phyloP scores from a whole-genome alignment of 768 basidiomycete genomes.

The Coprinopsis strossmayeri region DNA sequence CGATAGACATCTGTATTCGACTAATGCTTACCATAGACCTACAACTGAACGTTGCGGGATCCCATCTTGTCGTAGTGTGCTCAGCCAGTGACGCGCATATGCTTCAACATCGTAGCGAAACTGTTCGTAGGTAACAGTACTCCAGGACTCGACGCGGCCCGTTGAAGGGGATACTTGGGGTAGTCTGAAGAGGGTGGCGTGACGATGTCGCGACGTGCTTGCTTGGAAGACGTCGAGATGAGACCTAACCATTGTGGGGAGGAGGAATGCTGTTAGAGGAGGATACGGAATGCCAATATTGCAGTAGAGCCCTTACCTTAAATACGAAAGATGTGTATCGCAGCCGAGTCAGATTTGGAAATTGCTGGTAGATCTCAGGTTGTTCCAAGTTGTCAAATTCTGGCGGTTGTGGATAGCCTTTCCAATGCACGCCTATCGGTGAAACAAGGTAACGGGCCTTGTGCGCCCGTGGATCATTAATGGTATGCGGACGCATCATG shows the following conservation, averaged over 20 bases:
- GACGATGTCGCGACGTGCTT: constrained; percentile 42
- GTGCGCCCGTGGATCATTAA: constrained; percentile 30
- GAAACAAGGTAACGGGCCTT: constrained; percentile 28
- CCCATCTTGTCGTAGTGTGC: constrained; percentile 35
- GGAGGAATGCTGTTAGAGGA: constrained; percentile 14
- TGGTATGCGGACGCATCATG: constrained; percentile 28
- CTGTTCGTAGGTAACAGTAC: constrained; percentile 53
- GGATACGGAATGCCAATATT: constrained; percentile 10
- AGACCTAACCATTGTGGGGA: constrained; percentile 33
- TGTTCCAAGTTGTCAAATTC: constrained; percentile 22
- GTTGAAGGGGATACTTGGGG: constrained; percentile 42
- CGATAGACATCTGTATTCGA: constrained; percentile 1
- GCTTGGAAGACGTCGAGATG: constrained; percentile 62
- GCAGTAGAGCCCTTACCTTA: constrained; percentile 15
- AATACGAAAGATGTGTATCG: constrained; percentile 20
- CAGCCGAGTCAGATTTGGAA: constrained; percentile 28
- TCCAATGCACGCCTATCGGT: constrained; percentile 20
- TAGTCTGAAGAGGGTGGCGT: constrained; percentile 52
- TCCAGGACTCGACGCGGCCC: constrained; percentile 45
- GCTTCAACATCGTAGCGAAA: constrained; percentile 62
- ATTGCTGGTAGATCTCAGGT: constrained; percentile 24
- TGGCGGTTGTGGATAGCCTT: constrained; percentile 26
- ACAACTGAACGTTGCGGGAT: constrained; percentile 54
- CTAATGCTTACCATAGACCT: constrained; percentile 59
- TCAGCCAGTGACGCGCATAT: constrained; percentile 60